These are phyloP conservation scores for Marasmius sp. DNA, from an alignment of 1,284 basidiomycete species.

Conservation along the genomic window DNA sequence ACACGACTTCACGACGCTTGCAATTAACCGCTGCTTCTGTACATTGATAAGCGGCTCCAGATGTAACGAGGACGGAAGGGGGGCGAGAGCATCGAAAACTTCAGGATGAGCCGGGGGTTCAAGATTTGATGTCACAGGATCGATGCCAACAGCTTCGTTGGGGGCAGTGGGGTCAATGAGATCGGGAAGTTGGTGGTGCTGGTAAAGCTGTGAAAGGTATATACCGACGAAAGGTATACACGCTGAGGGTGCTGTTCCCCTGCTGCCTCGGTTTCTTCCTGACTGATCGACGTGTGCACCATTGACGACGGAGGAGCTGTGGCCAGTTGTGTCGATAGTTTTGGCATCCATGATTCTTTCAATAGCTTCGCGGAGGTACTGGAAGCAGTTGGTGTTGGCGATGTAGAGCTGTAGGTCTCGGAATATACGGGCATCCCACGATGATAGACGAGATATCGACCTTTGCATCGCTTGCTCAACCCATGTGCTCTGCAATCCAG, in stretches of 20 bases:
- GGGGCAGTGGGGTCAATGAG: slow-evolving; percentile 83
- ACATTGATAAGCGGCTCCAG: slow-evolving; percentile 87
- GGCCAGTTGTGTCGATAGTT: slow-evolving; percentile 48
- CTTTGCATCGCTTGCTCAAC: slow-evolving; percentile 69
- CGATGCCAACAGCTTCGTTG: slow-evolving; percentile 62
- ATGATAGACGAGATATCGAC: slow-evolving; percentile 66
- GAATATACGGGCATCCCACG: slow-evolving; percentile 77
- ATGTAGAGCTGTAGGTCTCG: slow-evolving; percentile 75
- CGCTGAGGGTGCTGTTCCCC: slow-evolving; percentile 37
- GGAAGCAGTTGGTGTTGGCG: slow-evolving; percentile 71
- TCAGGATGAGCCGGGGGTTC: slow-evolving; percentile 71
- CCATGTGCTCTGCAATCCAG: slow-evolving; percentile 75
- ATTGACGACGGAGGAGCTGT: slow-evolving; percentile 49
- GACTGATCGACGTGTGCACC: slow-evolving; percentile 38
- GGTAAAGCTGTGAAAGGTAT: slow-evolving; percentile 73
- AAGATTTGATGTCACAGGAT: slow-evolving; percentile 61
- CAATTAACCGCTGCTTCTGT: slow-evolving; percentile 82
- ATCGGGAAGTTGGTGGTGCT: slow-evolving; percentile 70
- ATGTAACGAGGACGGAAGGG: slow-evolving; percentile 71
- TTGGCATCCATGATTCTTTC: slow-evolving; percentile 66
- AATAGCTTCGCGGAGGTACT: slow-evolving; percentile 67
- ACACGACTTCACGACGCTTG: slow-evolving; percentile 73
- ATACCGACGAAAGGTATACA: slow-evolving; percentile 82
- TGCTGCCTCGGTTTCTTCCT: slow-evolving; percentile 41
- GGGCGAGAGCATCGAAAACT: slow-evolving; percentile 68